Conservation (phyloP, 1,284 basidiomycete species). For the Sanguinoderma infundibulare region DNA sequence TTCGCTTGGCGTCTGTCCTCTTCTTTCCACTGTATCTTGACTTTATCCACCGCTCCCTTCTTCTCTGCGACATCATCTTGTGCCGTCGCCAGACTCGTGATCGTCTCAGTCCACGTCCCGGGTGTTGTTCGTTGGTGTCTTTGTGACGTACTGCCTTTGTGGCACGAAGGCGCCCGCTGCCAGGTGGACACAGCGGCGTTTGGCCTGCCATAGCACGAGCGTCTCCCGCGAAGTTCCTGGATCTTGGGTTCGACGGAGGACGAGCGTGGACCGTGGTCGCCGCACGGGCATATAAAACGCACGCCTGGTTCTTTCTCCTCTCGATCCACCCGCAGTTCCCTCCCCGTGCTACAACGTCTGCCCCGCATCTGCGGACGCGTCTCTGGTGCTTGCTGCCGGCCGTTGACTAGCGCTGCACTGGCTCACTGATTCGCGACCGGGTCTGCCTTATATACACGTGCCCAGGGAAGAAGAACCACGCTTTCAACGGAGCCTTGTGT, state of each 20-base stretch:
- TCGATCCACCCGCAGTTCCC: neutral
- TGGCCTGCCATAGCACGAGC: neutral
- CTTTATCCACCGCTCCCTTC: neutral
- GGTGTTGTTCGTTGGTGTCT: neutral
- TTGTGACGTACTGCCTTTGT: neutral
- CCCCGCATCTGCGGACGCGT: conserved; percentile 1
- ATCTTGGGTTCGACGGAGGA: neutral
- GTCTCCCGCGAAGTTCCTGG: conserved; percentile 10
- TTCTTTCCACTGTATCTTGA: too few species aligned
- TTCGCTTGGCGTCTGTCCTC: too few species aligned
- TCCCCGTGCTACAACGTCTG: conserved; percentile 8
- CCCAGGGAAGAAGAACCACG: neutral
- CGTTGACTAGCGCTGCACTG: neutral
- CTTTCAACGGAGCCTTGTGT: too few species aligned
- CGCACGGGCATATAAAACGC: neutral
- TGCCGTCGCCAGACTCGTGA: neutral
- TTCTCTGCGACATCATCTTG: neutral
- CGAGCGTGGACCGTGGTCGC: neutral
- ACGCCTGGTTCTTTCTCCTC: neutral
- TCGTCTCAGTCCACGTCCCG: neutral
- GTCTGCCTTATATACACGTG: neutral
- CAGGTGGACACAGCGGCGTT: conserved; percentile 8
- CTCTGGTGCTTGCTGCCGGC: neutral
- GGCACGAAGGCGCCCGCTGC: neutral
- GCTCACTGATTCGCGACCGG: neutral